phyloP scores from a whole-genome alignment of 148 eudicot genomes.

The Cornus suecica region DNA sequence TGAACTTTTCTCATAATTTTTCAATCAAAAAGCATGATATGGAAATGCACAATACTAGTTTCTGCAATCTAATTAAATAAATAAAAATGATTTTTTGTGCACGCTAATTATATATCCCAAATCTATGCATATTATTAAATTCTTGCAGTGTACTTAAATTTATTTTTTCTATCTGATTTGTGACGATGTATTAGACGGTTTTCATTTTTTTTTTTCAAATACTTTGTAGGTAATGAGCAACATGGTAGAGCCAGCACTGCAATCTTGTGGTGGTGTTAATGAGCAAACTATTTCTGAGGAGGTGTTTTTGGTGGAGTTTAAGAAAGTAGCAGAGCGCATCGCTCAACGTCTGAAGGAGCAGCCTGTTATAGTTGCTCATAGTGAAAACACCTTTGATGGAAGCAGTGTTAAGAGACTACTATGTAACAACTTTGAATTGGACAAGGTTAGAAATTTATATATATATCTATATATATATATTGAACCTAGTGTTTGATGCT shows the following conservation, averaged over 20 bases:
- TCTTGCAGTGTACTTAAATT: too few species aligned
- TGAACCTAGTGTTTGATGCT: background rate
- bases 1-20: background rate
- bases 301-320: slow-evolving; percentile 51
- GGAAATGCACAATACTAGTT: too few species aligned
- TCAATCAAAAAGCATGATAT: too few species aligned
- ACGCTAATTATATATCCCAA: too few species aligned
- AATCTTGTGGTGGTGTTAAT: slow-evolving; percentile 23
- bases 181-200: too few species aligned
- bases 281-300: slow-evolving; percentile 50
- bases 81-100: too few species aligned
- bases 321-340: slow-evolving; percentile 47
- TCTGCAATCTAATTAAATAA: too few species aligned
- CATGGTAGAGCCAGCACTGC: slow-evolving; percentile 61
- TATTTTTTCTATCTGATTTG: too few species aligned
- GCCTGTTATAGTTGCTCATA: slow-evolving; percentile 93
- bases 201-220: too few species aligned
- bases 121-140: too few species aligned
- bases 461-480: too few species aligned
- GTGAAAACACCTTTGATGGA: slow-evolving; percentile 83
- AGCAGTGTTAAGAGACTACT: slow-evolving; percentile 64
- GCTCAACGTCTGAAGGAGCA: slow-evolving; percentile 69
- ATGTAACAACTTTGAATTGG: slow-evolving; percentile 73
- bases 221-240: slow-evolving; percentile 59
- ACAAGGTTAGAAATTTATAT: slow-evolving; percentile 50